phyloP scores from a whole-genome alignment of 2,329 filamentous ascomycete genomes.

The Fusarium guadeloupense region DNA sequence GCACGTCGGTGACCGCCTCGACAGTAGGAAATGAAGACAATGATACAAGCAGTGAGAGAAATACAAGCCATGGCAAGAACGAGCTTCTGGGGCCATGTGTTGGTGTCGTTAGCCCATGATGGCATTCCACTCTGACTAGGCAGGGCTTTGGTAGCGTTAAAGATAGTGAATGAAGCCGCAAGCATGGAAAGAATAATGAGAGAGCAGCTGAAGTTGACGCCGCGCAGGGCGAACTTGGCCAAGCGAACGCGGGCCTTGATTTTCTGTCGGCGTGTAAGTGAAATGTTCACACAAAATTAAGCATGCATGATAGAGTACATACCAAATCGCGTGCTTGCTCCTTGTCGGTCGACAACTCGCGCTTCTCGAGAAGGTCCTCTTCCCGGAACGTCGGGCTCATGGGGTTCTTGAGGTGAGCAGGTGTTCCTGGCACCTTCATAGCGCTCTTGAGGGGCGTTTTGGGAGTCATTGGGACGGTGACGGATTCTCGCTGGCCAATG shows the following conservation, averaged over 20 bases:
- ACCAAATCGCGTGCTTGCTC: conserved; percentile 89
- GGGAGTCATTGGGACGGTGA: conserved; percentile 72
- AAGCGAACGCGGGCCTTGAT: conserved; percentile 90
- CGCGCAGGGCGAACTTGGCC: conserved; percentile 93
- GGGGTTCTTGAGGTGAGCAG: conserved; percentile 77
- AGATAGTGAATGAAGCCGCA: conserved; percentile 87
- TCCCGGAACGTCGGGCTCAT: conserved; percentile 92
- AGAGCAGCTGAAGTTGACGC: conserved; percentile 96
- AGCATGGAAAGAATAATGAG: conserved; percentile 94
- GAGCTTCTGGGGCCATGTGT: conserved; percentile 88
- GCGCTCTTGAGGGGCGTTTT: conserved; percentile 88
- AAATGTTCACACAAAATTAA: background rate
- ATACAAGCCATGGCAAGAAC: conserved; percentile 82
- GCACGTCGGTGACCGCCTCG: conserved; percentile 87
- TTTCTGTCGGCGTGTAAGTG: conserved; percentile 68
- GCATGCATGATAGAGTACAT: conserved; percentile 53
- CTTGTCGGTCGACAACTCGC: conserved; percentile 82
- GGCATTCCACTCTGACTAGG: conserved; percentile 82
- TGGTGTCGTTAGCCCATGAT: conserved; percentile 82
- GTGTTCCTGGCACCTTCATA: conserved; percentile 85
- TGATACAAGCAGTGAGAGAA: conserved; percentile 80
- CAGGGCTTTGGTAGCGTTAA: conserved; percentile 83
- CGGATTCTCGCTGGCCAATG: conserved; percentile 70
- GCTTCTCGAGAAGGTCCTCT: conserved; percentile 86
- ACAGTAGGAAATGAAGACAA: conserved; percentile 87